phyloP scores from a whole-genome alignment of 2,329 filamentous ascomycete species.

The Clonostachys solani region DNA sequence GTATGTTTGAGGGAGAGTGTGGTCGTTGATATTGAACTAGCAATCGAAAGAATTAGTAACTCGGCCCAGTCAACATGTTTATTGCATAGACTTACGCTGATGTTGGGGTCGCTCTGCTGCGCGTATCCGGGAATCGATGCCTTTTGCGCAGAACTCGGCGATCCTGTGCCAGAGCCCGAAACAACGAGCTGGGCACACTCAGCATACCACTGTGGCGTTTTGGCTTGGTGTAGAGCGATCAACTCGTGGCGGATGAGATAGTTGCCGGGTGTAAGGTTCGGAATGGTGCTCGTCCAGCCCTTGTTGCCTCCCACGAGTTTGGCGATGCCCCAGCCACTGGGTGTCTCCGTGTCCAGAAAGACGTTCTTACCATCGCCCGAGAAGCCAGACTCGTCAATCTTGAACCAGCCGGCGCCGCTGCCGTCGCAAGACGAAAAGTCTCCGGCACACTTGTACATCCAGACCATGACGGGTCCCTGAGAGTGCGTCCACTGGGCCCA shows the following conservation, averaged over 20 bases:
- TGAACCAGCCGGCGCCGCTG: constrained; percentile 51
- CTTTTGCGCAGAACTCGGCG: constrained; percentile 32
- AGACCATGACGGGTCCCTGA: constrained; percentile 56
- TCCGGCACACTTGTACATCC: constrained; percentile 41
- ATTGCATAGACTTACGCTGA: constrained; percentile 26
- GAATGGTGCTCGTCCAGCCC: constrained; percentile 46
- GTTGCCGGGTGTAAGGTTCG: constrained; percentile 44
- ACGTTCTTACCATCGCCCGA: constrained; percentile 27
- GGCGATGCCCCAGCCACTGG: constrained; percentile 7
- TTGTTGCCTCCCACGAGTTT: constrained; percentile 33
- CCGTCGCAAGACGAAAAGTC: constrained; percentile 46
- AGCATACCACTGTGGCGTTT: constrained; percentile 48
- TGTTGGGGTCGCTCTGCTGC: constrained; percentile 40
- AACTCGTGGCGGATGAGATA: constrained; percentile 55
- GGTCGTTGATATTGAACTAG: constrained; percentile 10
- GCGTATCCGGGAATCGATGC: constrained; percentile 40
- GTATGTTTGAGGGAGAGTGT: constrained; percentile 7
- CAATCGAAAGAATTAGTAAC: neutral
- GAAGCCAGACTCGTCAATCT: constrained; percentile 51
- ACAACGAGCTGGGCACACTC: constrained; percentile 52
- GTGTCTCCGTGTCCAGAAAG: constrained; percentile 10
- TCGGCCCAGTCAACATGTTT: neutral
- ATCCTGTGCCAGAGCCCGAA: constrained; percentile 38
- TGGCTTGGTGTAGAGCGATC: constrained; percentile 49
- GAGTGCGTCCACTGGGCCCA: constrained; percentile 56